phyloP scores from a whole-genome alignment of 345 rosid species.

The Hibiscus trionum region DNA sequence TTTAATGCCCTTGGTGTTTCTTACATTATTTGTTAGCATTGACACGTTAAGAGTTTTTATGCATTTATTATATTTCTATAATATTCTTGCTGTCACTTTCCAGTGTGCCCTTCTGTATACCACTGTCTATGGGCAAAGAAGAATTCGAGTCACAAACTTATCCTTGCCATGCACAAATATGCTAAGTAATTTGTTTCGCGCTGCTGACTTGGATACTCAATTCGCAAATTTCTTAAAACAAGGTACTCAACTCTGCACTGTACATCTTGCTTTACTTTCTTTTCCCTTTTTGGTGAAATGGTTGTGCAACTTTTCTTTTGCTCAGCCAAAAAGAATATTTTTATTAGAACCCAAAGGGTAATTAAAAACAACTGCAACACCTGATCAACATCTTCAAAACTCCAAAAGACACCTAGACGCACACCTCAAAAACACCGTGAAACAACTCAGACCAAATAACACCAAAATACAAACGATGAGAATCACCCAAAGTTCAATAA shows the following conservation, averaged over 20 bases:
- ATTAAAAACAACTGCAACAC: too few species aligned
- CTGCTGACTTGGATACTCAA: conserved; percentile 94
- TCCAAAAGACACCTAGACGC: too few species aligned
- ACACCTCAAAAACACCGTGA: too few species aligned
- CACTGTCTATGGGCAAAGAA: conserved; percentile 84
- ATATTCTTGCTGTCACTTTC: conserved; percentile 18
- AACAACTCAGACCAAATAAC: too few species aligned
- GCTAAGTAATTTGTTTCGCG: conserved; percentile 81
- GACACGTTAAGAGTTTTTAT: not conserved
- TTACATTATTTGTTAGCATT: conserved; percentile 10
- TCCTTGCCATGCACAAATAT: conserved; percentile 92
- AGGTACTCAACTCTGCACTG: conserved; percentile 37
- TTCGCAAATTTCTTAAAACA: conserved; percentile 93
- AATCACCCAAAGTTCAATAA: too few species aligned
- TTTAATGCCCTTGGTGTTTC: not conserved
- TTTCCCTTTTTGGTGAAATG: not conserved
- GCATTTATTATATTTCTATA: conserved; percentile 17
- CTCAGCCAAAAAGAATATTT: too few species aligned
- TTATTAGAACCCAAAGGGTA: too few species aligned
- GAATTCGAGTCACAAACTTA: conserved; percentile 84
- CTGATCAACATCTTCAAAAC: too few species aligned
- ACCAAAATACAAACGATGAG: too few species aligned
- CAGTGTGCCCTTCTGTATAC: conserved; percentile 98
- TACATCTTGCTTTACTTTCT: not conserved
- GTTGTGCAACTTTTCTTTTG: not conserved